Evolutionary conservation across 2,329 filamentous ascomycete species (phyloP), one percentile per base, ranked within the genome.

Genomic region (Pleoardoris graminearum): DNA sequence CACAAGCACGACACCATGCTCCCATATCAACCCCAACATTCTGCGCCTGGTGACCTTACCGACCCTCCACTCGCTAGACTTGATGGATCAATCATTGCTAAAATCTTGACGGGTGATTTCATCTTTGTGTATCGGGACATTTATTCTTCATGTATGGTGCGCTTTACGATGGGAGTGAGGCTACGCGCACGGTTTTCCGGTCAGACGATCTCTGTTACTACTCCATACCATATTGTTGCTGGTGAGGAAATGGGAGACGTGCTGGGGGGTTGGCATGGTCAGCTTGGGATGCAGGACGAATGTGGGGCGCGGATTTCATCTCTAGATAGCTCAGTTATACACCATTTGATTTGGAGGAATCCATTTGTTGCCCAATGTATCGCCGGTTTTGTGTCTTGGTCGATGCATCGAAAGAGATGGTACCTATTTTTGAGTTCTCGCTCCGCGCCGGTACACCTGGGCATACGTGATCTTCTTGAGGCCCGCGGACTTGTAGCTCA

Each of bases 1-100:
- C 43, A 36, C 21, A 7, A 10, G 27, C 38, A 30, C 43, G n/a
- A 43, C 27, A 23, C 39, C 50, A 42, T 45, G 36, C 41, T 55
- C 37, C 14, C 12, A 16, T 14, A 17, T n/a, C 1, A 33, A 19
- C 21, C 17, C 17, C 12, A 33, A 22, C 41, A 23, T 19, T 19
- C 27, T 44, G 41, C 29, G 27, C 27, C 10, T 29, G 39, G 29
- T 16, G 17, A 22, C 41, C 17, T 19, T 7, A 6, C 30, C 14
- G 30, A 19, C 27, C 11, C 8, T 22, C 23, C 41, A 44, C 19
- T 33, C n/a, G 41, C 27, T 44, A 29, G 17, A 16, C 21, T 22
- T 19, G 43, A 35, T 30, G 43, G 30, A 25, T 36, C 43, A 19
- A 46, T 36, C 43, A 16, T 46, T 46, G 43, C 32, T 22, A 46